Evolutionary conservation across 2,329 filamentous ascomycete species (phyloP), one percentile per base, ranked within the genome.

Genomic region (Ophiobolus disseminans): DNA sequence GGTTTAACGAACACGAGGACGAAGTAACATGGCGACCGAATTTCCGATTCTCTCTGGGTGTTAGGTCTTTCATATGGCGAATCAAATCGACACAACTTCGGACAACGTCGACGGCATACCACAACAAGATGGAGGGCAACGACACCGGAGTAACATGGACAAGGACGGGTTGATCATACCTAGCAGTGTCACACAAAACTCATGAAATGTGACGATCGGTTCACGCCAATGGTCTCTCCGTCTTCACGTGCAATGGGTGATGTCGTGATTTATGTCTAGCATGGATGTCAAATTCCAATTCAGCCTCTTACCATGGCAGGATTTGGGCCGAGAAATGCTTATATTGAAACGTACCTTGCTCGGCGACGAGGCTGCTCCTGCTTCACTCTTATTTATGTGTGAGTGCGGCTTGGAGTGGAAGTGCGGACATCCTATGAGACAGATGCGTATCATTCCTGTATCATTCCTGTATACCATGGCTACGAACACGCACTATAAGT

Each of bases 231-330:
- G 21, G 44, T 40, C 22, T 25, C 40, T 43, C 43, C 20, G 28
- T 25, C 40, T 43, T 45, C 20, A n/a, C 25, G 28, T 42, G 50
- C 37, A 34, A 13, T 34, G 32, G 14, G 46, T 40, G 30, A 34
- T 23, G 45, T 45, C 39, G 47, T 40, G 14, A 22, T 17, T 40
- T 28, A 23, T 26, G 16, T 25, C 28, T 68, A 94, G 92, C 92
- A 96, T 90, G 89, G 90, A 96, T 97, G 92, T 97, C 92, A 97
- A 96, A 96, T 97, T 97, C 86, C 92, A 94, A 93, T 88, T 81
- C 84, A 87, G 86, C 86, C 75, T 76, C 73, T 61, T 48, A 41
- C 77, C 86, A 74, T 96, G 90, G 88, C 90, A 91, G 86, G 81
- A 83, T 86, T 92, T 92, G 91, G 92, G 91, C 91, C 90, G 92